Conservation (phyloP, 2,329 filamentous ascomycete species). For the Scedosporium boydii region DNA sequence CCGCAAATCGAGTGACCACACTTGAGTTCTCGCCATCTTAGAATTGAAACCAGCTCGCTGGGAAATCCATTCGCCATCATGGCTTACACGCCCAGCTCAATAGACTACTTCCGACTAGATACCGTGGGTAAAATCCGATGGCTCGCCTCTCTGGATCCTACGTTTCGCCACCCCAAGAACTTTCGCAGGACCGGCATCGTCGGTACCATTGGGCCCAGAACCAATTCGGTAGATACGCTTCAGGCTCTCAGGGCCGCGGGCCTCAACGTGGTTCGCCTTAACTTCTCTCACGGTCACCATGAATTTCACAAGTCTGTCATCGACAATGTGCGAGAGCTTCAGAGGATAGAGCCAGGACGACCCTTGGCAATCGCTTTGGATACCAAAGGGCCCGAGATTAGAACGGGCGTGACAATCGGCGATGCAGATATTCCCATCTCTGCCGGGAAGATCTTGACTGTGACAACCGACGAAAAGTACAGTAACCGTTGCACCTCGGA, state of each 20-base stretch:
- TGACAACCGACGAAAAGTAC: constrained; percentile 4
- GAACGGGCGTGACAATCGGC: constrained; percentile 53
- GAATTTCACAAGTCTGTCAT: constrained; percentile 91
- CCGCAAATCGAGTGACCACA: too few species aligned
- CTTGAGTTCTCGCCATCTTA: too few species aligned
- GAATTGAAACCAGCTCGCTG: not conserved
- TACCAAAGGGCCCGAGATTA: constrained; percentile 42
- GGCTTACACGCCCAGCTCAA: not conserved
- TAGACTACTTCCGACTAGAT: not conserved
- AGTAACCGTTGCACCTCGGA: not conserved
- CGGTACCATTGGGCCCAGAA: constrained; percentile 98
- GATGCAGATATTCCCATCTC: constrained; percentile 57
- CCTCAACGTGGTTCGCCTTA: constrained; percentile 99
- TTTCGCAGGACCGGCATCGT: constrained; percentile 97
- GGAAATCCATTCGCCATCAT: not conserved
- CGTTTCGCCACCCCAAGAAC: constrained; percentile 76
- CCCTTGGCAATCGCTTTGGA: constrained; percentile 79
- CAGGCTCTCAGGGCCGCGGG: constrained; percentile 83
- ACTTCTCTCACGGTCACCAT: constrained; percentile 58
- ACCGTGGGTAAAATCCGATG: constrained; percentile 38
- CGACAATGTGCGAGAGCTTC: constrained; percentile 74
- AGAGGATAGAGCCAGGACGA: constrained; percentile 60
- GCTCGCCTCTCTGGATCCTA: constrained; percentile 70
- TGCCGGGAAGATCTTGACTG: not conserved
- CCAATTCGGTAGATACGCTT: constrained; percentile 94